Conservation (phyloP, 1,139 yeast species). For the Spathaspora sp. region DNA sequence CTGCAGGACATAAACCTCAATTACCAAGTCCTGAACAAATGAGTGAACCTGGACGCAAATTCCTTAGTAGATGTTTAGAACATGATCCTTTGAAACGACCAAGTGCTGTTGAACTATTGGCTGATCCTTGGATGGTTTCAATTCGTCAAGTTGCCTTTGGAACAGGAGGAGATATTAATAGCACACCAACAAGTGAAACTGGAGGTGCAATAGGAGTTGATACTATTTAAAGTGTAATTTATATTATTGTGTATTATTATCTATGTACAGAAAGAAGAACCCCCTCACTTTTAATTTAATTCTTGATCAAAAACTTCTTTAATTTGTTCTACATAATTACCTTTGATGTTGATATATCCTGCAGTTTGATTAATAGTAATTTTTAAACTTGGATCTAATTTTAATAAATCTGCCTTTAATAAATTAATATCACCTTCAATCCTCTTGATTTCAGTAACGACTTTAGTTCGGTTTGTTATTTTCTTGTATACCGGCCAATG, state of each 20-base stretch:
- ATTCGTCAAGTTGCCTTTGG: conserved; percentile 73
- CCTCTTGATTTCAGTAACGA: conserved; percentile 62
- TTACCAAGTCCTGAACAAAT: conserved; percentile 79
- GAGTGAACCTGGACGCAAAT: conserved; percentile 68
- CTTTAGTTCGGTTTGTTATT: conserved; percentile 46
- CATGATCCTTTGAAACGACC: conserved; percentile 81
- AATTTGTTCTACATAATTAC: conserved; percentile 50
- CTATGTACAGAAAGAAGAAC: conserved; percentile 3
- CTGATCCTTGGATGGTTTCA: conserved; percentile 87
- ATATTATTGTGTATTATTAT: conserved; percentile 7
- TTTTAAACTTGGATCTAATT: conserved; percentile 37
- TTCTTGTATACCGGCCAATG: conserved; percentile 72
- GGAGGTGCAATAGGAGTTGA: conserved; percentile 5
- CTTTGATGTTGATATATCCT: conserved; percentile 54
- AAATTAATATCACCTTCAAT: conserved; percentile 60
- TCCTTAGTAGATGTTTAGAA: conserved; percentile 74
- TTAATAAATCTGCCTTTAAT: conserved; percentile 58
- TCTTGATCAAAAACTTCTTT: conserved; percentile 33
- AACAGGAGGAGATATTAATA: conserved; percentile 26
- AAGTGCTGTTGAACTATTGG: conserved; percentile 78
- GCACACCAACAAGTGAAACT: conserved; percentile 42
- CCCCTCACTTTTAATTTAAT: conserved; percentile 8
- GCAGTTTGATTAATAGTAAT: conserved; percentile 42
- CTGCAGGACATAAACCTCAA: conserved; percentile 91
- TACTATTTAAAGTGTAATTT: background rate